Base-by-base conservation (phyloP, 768 basidiomycete species). In the Suillus subalutaceus region DNA sequence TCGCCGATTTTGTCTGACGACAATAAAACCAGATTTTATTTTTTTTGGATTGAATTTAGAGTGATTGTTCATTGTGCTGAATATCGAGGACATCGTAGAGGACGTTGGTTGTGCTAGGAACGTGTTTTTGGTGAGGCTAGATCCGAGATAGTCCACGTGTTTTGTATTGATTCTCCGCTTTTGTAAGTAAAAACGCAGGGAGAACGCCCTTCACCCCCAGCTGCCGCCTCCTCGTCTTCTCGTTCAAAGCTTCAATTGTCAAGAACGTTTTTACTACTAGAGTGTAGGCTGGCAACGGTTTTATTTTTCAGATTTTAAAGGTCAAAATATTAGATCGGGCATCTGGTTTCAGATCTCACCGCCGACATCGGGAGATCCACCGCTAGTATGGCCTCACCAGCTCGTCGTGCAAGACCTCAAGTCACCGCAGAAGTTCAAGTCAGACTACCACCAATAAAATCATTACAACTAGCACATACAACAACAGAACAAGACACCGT, bases 341-440 rank as follows among this genome's bases (percentile, higher is more conserved):
- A 59, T 59, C 57, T 40, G 38, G 57, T 26, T 7, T 23, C 26
- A 59, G 58, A 59, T 59, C 58, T 57, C 37, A 88, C 87, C 35
- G 35, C 35, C 35, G 35, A 76, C 86, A 35, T 89, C 87, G 88
- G 87, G 83, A 85, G 86, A 87, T 30, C 52, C 16, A 53, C 26
- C 2, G 26, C 26, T 26, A 26, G 26, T 26, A 26, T 53, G 52
- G 52, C 52, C 52, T 53, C 52, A 16, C 52, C 52, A 53, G 52
- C 52, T 53, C 52, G 52, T 53, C 52, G 52, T 53, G 16, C 52
- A 53, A 30, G 52, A 32, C 52, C 52, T 32, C 52, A 53, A 32
- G 38, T 64, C 8, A 35, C 32, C 2, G 53, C 30, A 10, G 52
- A 55, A 37, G 23, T 30, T 16, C 59, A 55, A 38, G 37, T 64